phyloP scores from a whole-genome alignment of 2,329 filamentous ascomycete genomes.

The Dothistroma pini region DNA sequence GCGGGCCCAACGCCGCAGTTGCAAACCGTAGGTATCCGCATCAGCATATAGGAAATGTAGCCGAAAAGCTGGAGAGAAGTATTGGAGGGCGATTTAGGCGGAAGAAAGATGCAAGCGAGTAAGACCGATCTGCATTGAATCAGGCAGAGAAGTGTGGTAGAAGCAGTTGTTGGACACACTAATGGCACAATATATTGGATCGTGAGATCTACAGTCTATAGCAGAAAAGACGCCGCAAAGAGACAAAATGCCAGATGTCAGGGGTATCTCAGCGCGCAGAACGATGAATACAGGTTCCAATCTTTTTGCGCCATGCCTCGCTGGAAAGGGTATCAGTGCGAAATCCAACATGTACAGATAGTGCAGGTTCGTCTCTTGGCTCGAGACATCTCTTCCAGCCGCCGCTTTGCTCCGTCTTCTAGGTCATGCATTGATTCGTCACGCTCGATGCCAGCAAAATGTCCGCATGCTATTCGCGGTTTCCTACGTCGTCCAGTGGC shows the following conservation, averaged over 20 bases:
- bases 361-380: neutral
- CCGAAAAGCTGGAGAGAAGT: neutral
- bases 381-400: neutral
- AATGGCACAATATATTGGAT: neutral
- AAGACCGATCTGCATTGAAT: neutral
- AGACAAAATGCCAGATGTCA: neutral
- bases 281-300: neutral
- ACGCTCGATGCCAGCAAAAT: neutral
- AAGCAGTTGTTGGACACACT: neutral
- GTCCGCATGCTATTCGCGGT: neutral
- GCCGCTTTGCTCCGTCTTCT: neutral
- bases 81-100: neutral
- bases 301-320: slow-evolving; percentile 2
- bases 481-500: neutral
- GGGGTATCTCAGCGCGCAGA: slow-evolving; percentile 7
- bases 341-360: neutral
- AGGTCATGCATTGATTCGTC: neutral
- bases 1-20: neutral
- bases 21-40: neutral
- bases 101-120: neutral
- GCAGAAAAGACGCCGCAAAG: neutral
- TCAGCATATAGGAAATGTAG: neutral
- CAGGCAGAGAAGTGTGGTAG: neutral
- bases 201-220: slow-evolving; percentile 5
- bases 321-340: slow-evolving; percentile 4